Evolutionary conservation across 108 stramenopile species (phyloP), one percentile per base, ranked within the genome.

Genomic region (Aurantiochytrium sp.): DNA sequence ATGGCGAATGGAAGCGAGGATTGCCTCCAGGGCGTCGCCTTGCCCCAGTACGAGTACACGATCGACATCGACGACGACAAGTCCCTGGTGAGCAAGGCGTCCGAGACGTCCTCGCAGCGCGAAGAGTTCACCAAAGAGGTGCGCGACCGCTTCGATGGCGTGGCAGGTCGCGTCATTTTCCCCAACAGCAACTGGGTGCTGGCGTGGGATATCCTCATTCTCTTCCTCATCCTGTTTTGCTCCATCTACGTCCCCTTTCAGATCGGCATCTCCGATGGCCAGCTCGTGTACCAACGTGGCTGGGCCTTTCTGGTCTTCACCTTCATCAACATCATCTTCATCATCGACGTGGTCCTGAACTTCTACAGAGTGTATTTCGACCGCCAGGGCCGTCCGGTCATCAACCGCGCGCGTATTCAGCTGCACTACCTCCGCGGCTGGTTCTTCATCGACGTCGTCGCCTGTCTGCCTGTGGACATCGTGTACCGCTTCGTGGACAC

Each of bases 361-460:
- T 90, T 93, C 3, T 50, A 89, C 88, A 91, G 91, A 36, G 91
- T 90, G 52, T 91, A 91, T 68, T 21, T 81, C 32, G 73, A 88
- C 54, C 53, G 32, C 37, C 42, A 91, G 21, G 86, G 48, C 24
- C 54, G 39, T 31, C 21, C 55, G 15, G 87, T 88, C 27, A 55
- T 90, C 45, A 37, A 86, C 12, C 52, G 42, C 8, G 1, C 8
- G 37, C 31, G 41, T 21, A 55, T 85, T 12, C 65, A 48, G 17
- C 45, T 17, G 37, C 34, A 69, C 54, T 85, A 90, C 42, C 4
- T 68, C 19, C 37, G 34, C 48, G 81, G 85, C 3, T 93, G 92
- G 92, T 91, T 92, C 81, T 3, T 89, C 34, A 85, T 93, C 68
- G 92, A 93, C 50, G 34, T 92, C 32, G 30, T 93, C 10, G 90